Evolutionary conservation across 495 filamentous ascomycete genomes (phyloP).

Genomic region (Ramalina intermedia): DNA sequence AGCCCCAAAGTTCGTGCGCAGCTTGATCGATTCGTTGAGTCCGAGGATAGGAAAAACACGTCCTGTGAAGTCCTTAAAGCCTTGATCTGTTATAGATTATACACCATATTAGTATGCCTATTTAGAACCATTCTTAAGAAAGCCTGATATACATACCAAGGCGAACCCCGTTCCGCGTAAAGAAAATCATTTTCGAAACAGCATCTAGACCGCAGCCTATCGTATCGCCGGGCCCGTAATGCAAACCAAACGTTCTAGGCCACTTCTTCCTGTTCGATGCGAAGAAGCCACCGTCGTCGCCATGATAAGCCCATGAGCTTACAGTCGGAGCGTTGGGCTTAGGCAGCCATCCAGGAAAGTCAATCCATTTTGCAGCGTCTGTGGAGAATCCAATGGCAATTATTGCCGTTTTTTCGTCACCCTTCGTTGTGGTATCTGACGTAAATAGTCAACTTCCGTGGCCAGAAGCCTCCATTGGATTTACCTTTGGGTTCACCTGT

Average conservation of each 20-base stretch:
- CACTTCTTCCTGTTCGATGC: conserved; percentile 5
- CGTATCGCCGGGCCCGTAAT: conserved; percentile 8
- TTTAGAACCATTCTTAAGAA: background rate
- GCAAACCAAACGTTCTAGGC: background rate
- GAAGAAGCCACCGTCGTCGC: background rate
- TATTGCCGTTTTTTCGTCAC: background rate
- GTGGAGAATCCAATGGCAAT: conserved; percentile 2
- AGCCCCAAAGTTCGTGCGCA: conserved; percentile 1
- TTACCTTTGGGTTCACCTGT: background rate
- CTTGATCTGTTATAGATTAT: background rate
- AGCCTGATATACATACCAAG: background rate
- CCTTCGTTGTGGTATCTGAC: background rate
- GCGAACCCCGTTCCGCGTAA: background rate
- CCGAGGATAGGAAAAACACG: conserved; percentile 4
- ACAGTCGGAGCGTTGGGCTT: too few relatives aligned
- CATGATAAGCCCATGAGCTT: conserved; percentile 4
- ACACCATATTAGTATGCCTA: background rate
- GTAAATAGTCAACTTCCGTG: too few relatives aligned
- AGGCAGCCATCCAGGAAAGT: too few relatives aligned
- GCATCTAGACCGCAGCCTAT: conserved; percentile 7
- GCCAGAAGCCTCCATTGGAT: too few relatives aligned
- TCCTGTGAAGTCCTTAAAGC: background rate
- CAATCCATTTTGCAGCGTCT: background rate
- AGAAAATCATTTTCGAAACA: conserved; percentile 5
- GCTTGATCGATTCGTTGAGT: background rate